Conservation (phyloP, 768 basidiomycete genomes). For the Tylopilus sp. region DNA sequence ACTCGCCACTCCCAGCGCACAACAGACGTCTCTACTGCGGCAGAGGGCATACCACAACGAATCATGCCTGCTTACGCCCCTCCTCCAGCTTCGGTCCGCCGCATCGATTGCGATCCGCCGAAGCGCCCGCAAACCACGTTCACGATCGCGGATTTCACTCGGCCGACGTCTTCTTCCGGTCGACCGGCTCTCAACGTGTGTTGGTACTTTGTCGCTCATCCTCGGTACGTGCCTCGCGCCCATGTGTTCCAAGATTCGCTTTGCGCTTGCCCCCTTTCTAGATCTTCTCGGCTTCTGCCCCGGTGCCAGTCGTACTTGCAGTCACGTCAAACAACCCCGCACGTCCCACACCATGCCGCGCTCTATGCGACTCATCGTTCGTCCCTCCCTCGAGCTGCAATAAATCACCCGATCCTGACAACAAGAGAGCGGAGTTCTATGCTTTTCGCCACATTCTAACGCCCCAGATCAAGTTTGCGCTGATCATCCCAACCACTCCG, state of each 20-base stretch:
- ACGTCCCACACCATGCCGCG: neutral
- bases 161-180: slow-evolving; percentile 14
- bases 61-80: slow-evolving; percentile 1
- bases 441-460: slow-evolving; percentile 17
- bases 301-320: slow-evolving; percentile 1
- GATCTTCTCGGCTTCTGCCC: slow-evolving; percentile 27
- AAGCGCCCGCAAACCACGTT: slow-evolving; percentile 16
- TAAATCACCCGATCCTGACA: slow-evolving; percentile 15
- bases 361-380: slow-evolving; percentile 1
- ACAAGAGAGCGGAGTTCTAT: slow-evolving; percentile 18
- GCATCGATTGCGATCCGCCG: slow-evolving; percentile 22
- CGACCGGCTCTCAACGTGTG: slow-evolving; percentile 8
- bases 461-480: slow-evolving; percentile 20
- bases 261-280: slow-evolving; percentile 8
- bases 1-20: slow-evolving; percentile 8
- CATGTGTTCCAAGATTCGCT: slow-evolving; percentile 32
- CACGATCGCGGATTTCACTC: slow-evolving; percentile 13
- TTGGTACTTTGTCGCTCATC: slow-evolving; percentile 8
- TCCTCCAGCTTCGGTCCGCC: slow-evolving; percentile 1
- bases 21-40: slow-evolving; percentile 13
- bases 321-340: neutral
- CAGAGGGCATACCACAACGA: slow-evolving; percentile 17
- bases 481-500: slow-evolving; percentile 28
- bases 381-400: neutral
- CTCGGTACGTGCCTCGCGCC: slow-evolving; percentile 19